Base-by-base conservation (phyloP, 2,329 filamentous ascomycete species). In the Trichoderma breve region DNA sequence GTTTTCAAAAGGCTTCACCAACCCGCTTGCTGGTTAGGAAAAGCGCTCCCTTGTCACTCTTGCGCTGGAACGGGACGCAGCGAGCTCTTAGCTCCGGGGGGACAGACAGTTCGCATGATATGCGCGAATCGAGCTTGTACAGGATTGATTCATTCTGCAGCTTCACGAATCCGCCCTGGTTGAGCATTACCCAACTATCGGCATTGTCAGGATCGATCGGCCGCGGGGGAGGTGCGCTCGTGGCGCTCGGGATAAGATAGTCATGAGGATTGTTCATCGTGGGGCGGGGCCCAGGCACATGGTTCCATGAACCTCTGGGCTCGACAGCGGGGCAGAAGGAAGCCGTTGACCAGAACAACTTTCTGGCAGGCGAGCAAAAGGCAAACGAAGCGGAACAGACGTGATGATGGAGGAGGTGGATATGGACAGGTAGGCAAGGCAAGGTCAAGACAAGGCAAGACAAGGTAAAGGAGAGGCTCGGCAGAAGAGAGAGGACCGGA, bases 1-100 rank as follows among this genome's bases (percentile, higher is more conserved):
- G n/a, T 36, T 57, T 43, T 7, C 47, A 2, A 21, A 63, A 61
- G 63, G 72, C 36, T 71, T 57, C 65, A 77, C 90, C 80, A 86
- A 96, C 94, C 83, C 94, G 86, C 82, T 95, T 91, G 78, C 94
- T 97, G 74, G 94, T 97, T 75, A 97, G 89, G 80, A 94, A 94
- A 32, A 93, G 88, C 51, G 89, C 87, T 73, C 94, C 94, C 63
- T 89, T 89, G 78, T 91, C 91, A 81, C 92, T 93, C 79, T 93
- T 92, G 74, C 92, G 83, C 53, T 89, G 88, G 77, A 94, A 90
- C 1, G 89, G 86, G 73, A 90, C 84, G 75, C 87, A 86, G 47
- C 88, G 89, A 30, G 89, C 85, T 74, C 79, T 79, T 73, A 91
- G 88, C 69, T 90, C 88, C 76, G 90, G 89, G 11, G 91, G 89